phyloP scores from a whole-genome alignment of 352 stramenopile species.

The Phytophthora citrophthora region DNA sequence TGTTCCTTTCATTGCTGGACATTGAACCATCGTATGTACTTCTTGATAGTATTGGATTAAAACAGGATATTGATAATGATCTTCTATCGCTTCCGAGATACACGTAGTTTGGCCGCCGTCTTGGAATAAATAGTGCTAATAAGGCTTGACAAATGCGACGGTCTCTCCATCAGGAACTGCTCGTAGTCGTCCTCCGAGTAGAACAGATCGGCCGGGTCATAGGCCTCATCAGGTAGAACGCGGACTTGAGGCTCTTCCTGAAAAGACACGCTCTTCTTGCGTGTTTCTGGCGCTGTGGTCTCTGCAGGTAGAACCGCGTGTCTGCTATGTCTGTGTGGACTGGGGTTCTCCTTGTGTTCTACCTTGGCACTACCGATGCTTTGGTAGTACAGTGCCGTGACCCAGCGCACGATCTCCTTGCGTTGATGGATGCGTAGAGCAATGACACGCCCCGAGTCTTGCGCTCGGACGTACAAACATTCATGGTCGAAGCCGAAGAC shows the following conservation, averaged over 20 bases:
- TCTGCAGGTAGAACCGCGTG: constrained; percentile 11
- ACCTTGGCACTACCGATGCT: constrained; percentile 34
- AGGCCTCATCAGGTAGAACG: constrained; percentile 51
- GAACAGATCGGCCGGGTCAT: constrained; percentile 60
- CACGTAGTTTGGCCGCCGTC: constrained; percentile 59
- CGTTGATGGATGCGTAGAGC: constrained; percentile 63
- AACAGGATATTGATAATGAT: too few species aligned
- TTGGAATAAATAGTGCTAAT: constrained; percentile 64
- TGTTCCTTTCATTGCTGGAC: too few species aligned
- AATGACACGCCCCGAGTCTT: constrained; percentile 46
- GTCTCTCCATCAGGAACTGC: constrained; percentile 56
- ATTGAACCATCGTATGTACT: too few species aligned
- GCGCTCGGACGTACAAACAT: constrained; percentile 59
- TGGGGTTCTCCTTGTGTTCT: constrained; percentile 3
- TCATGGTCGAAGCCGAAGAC: constrained; percentile 69
- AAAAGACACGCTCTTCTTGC: constrained; percentile 64
- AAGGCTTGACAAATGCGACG: constrained; percentile 52
- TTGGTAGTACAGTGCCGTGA: constrained; percentile 70
- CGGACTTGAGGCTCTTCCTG: constrained; percentile 55
- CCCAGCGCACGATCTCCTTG: constrained; percentile 70
- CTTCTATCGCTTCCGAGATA: constrained; percentile 51
- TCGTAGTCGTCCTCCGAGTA: constrained; percentile 65
- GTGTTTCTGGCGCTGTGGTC: constrained; percentile 2
- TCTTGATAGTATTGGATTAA: too few species aligned
- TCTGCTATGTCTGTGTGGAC: constrained; percentile 14